Conservation (phyloP, 2,329 filamentous ascomycete genomes). For the Lasiodiplodia sp. region DNA sequence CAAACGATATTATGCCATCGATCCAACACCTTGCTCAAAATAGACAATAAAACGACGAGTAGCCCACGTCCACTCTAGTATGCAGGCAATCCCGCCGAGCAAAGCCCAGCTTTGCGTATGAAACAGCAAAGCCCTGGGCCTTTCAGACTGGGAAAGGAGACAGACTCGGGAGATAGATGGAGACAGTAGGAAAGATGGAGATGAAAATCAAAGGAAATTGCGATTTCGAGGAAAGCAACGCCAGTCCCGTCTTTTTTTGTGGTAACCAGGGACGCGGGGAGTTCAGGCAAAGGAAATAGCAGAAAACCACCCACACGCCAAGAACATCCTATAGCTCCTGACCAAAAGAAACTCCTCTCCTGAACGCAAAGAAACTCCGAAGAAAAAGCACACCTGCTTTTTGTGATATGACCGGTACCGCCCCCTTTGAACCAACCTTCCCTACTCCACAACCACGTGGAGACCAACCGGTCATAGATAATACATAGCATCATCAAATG, state of each 20-base stretch:
- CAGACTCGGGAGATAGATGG: constrained; percentile 3
- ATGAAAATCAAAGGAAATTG: constrained; percentile 5
- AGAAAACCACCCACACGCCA: constrained; percentile 7
- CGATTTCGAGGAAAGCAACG: constrained; percentile 8
- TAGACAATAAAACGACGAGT: constrained; percentile 4
- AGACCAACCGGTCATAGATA: constrained; percentile 26
- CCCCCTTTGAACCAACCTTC: constrained; percentile 21
- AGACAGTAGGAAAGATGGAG: background rate
- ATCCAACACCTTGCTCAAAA: constrained; percentile 15
- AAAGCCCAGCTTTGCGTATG: constrained; percentile 21
- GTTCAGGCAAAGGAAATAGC: background rate
- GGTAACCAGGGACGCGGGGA: constrained; percentile 1
- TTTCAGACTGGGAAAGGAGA: constrained; percentile 6
- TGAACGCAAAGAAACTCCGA: constrained; percentile 18
- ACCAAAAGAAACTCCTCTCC: constrained; percentile 13
- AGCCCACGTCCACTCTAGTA: constrained; percentile 4
- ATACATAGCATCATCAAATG: constrained; percentile 28
- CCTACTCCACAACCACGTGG: constrained; percentile 23
- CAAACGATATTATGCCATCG: constrained; percentile 4
- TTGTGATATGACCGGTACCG: constrained; percentile 25
- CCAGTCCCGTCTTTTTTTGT: constrained; percentile 24
- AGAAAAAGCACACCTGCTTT: constrained; percentile 24
- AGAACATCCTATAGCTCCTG: constrained; percentile 13
- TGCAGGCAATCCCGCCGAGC: constrained; percentile 3
- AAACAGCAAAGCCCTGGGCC: constrained; percentile 7